phyloP scores from a whole-genome alignment of 31 red algal genomes.

The Asparagopsis taxiformis region DNA sequence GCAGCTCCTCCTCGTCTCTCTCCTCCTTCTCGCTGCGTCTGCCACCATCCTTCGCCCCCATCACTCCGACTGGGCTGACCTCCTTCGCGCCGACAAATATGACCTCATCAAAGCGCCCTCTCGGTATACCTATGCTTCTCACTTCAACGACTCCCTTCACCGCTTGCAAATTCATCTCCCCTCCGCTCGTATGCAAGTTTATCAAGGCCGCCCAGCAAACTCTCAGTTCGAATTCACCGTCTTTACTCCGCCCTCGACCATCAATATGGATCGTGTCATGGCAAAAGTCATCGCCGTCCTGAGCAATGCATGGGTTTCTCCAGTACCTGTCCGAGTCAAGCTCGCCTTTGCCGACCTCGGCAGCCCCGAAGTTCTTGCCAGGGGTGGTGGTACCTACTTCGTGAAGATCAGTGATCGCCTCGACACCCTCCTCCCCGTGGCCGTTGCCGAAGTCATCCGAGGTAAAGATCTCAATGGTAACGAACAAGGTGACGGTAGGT shows the following conservation, averaged over 20 bases:
- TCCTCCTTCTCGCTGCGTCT: conserved; percentile 5
- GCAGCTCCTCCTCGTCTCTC: conserved; percentile 2
- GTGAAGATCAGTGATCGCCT: conserved; percentile 20
- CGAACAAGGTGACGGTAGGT: conserved; percentile 28
- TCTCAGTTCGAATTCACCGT: conserved; percentile 36
- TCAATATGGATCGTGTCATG: conserved; percentile 3
- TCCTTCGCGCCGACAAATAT: conserved; percentile 15
- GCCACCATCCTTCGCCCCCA: too few species aligned
- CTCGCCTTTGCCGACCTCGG: conserved; percentile 24
- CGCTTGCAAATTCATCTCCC: background rate
- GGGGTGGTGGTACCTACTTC: conserved; percentile 47
- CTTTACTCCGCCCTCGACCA: conserved; percentile 1
- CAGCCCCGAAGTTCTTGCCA: conserved; percentile 10
- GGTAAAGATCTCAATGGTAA: conserved; percentile 45
- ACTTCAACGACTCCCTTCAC: background rate
- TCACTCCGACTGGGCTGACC: conserved; percentile 21
- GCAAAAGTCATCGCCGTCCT: conserved; percentile 5
- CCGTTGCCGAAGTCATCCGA: conserved; percentile 42
- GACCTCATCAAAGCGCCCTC: conserved; percentile 11
- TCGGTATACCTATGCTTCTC: conserved; percentile 4
- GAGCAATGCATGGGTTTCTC: conserved; percentile 12
- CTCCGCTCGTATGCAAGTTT: background rate
- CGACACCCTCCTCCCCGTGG: conserved; percentile 30
- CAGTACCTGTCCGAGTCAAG: conserved; percentile 8
- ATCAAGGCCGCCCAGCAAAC: too few species aligned